Evolutionary conservation across 805 yeast genomes (phyloP).

Genomic region (Blastobotrys mokoenaii): DNA sequence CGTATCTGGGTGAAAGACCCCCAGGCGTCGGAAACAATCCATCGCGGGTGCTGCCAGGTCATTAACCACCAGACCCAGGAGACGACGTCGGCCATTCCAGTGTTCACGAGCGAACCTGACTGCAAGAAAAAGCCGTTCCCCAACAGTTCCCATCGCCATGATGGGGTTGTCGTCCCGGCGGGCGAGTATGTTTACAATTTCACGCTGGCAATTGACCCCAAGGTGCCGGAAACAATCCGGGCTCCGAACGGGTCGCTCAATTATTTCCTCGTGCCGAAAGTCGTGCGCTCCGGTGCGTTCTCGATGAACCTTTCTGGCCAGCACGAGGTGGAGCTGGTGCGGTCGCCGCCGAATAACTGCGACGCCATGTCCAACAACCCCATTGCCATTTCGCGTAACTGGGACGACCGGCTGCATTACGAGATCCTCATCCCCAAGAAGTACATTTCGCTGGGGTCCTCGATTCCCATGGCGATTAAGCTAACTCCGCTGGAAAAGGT

Average conservation of each 20-base stretch:
- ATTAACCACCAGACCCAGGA: constrained; percentile 1
- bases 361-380: constrained; percentile 84
- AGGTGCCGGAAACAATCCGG: constrained; percentile 68
- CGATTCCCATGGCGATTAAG: constrained; percentile 74
- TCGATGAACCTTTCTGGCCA: constrained; percentile 63
- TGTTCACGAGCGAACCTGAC: constrained; percentile 9
- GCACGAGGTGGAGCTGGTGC: constrained; percentile 55
- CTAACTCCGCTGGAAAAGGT: constrained; percentile 85
- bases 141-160: constrained; percentile 16
- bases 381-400: constrained; percentile 76
- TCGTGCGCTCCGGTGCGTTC: constrained; percentile 79
- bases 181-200: constrained; percentile 92
- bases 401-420: constrained; percentile 88
- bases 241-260: constrained; percentile 76
- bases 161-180: constrained; percentile 50
- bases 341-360: constrained; percentile 58
- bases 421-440: constrained; percentile 89
- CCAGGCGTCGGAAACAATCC: neutral
- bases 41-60: neutral
- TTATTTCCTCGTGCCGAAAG: constrained; percentile 60
- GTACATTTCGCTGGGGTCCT: constrained; percentile 74
- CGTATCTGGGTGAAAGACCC: constrained; percentile 5
- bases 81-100: constrained; percentile 5
- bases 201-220: constrained; percentile 77
- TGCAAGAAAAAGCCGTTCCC: constrained; percentile 3